A percentile compares a stretch with the other conserved stretches of the same genome.
Conservation (phyloP, 2,329 filamentous ascomycete genomes). For the Pyricularia grisea region DNA sequence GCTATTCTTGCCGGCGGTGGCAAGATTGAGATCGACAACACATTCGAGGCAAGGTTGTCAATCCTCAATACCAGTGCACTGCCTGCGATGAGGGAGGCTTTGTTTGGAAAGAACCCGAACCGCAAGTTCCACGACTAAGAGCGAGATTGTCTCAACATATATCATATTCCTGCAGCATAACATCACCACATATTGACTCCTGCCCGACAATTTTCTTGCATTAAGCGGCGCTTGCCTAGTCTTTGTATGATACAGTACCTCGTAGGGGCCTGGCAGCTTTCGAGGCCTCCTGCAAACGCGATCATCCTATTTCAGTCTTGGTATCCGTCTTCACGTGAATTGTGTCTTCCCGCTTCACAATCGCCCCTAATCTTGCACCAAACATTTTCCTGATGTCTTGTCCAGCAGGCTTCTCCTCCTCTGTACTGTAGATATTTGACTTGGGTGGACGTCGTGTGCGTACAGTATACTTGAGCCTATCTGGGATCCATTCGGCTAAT, state of each 20-base stretch:
- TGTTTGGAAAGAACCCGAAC: slow-evolving; percentile 94
- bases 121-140: slow-evolving; percentile 85
- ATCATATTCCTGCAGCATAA: background rate
- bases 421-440: slow-evolving; percentile 31
- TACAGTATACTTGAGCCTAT: slow-evolving; percentile 62
- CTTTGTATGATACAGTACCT: background rate
- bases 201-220: background rate
- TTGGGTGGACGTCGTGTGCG: slow-evolving; percentile 52
- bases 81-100: slow-evolving; percentile 71
- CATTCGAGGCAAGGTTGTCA: slow-evolving; percentile 81
- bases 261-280: background rate
- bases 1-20: slow-evolving; percentile 71
- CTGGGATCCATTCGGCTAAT: slow-evolving; percentile 62
- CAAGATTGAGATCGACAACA: slow-evolving; percentile 99
- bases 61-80: slow-evolving; percentile 79
- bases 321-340: background rate
- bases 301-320: background rate
- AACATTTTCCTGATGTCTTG: slow-evolving; percentile 13
- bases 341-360: background rate
- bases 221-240: background rate
- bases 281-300: background rate
- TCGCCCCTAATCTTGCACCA: slow-evolving; percentile 5
- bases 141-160: background rate
- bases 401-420: background rate
- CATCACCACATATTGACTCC: background rate